These are phyloP conservation scores for Gossypium mustelinum DNA, from an alignment of 345 rosid species.

Conservation along the genomic window DNA sequence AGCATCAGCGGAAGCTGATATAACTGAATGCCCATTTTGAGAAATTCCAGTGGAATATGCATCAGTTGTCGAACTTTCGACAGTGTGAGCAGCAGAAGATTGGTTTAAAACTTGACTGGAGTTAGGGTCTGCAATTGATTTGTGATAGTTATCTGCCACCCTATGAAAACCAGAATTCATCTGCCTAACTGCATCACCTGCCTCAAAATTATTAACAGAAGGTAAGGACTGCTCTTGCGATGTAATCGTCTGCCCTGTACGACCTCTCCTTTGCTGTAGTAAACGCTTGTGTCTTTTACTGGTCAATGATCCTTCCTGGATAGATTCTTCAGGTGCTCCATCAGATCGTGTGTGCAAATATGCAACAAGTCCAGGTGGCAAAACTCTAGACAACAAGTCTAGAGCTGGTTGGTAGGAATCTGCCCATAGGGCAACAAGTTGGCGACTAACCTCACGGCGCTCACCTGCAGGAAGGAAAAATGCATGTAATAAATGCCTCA, in stretches of 20 bases:
- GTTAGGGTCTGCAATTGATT: slow-evolving; percentile 40
- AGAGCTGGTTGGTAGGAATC: slow-evolving; percentile 98
- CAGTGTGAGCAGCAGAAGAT: slow-evolving; percentile 33
- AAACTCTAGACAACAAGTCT: slow-evolving; percentile 77
- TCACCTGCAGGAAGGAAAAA: slow-evolving; percentile 87
- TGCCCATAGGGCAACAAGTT: slow-evolving; percentile 99
- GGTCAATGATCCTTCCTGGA: slow-evolving; percentile 66
- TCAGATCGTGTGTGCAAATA: slow-evolving; percentile 90
- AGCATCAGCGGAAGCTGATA: slow-evolving; percentile 36
- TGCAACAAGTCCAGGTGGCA: slow-evolving; percentile 99
- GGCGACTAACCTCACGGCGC: slow-evolving; percentile 92
- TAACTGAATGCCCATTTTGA: slow-evolving; percentile 46
- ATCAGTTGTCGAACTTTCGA: slow-evolving; percentile 44
- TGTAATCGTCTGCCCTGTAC: slow-evolving; percentile 45
- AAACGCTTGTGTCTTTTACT: slow-evolving; percentile 79
- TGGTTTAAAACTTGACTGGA: slow-evolving; percentile 42
- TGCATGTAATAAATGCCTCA: slow-evolving; percentile 93
- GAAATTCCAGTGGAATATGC: slow-evolving; percentile 37
- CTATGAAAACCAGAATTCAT: slow-evolving; percentile 32
- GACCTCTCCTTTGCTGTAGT: slow-evolving; percentile 89
- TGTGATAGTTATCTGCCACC: slow-evolving; percentile 49
- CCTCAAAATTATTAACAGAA: slow-evolving; percentile 50
- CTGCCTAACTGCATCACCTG: slow-evolving; percentile 48
- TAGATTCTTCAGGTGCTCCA: slow-evolving; percentile 49
- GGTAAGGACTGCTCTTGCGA: slow-evolving; percentile 61